Conservation (phyloP, 352 stramenopile genomes). For the Phytophthora hybrid region DNA sequence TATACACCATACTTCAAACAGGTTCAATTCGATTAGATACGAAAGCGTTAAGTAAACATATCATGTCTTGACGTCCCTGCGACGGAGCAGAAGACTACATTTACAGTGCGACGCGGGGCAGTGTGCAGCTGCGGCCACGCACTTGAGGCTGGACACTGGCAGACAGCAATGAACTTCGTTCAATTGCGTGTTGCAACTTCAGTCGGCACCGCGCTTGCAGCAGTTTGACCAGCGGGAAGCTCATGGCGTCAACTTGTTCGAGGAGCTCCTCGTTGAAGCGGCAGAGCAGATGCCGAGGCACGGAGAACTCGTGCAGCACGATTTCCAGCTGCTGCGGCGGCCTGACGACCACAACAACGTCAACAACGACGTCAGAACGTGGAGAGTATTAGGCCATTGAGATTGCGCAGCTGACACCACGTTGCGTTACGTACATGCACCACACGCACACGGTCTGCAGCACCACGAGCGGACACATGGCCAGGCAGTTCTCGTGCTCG, state of each 20-base stretch:
- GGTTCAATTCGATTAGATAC: neutral
- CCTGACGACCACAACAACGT: constrained; percentile 24
- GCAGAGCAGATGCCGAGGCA: constrained; percentile 50
- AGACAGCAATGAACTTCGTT: constrained; percentile 5
- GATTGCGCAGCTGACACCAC: neutral
- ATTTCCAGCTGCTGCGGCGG: constrained; percentile 25
- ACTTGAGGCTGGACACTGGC: constrained; percentile 19
- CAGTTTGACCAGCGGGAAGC: constrained; percentile 10
- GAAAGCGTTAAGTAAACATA: neutral
- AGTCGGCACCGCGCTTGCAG: constrained; percentile 22
- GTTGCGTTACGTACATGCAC: constrained; percentile 23
- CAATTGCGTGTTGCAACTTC: constrained; percentile 27
- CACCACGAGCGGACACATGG: constrained; percentile 56
- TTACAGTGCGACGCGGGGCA: constrained; percentile 54
- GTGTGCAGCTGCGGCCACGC: constrained; percentile 24
- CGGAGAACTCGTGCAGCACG: constrained; percentile 59
- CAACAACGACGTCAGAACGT: constrained; percentile 1
- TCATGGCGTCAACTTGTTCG: neutral
- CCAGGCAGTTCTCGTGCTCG: constrained; percentile 60
- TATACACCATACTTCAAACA: constrained; percentile 1
- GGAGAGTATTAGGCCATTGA: neutral
- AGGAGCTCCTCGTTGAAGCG: constrained; percentile 3
- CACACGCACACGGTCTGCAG: constrained; percentile 37
- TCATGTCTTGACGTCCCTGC: neutral
- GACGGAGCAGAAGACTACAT: neutral